Evolutionary conservation across 129 eudicot species (phyloP), one percentile per base, ranked within the genome.

Genomic region (Pulicaria dysenterica): DNA sequence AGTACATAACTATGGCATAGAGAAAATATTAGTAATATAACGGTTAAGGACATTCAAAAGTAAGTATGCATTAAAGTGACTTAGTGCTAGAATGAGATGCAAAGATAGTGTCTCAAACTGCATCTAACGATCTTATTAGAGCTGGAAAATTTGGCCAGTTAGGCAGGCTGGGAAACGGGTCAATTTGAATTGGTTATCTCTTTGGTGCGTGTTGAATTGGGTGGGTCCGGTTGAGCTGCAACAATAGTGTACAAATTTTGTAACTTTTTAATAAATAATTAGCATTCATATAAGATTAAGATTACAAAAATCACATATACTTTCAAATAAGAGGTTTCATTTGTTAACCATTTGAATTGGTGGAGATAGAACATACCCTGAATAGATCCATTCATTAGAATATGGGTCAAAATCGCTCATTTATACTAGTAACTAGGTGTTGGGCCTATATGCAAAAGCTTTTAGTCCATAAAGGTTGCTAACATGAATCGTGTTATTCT

Each of bases 381-480:
- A 39, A 39, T 13, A 3, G 48, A 40, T 47, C 67, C 34, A n/a
- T 38, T 61, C 7, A 61, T 9, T 36, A 13, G 9, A 5, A 13
- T 36, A 13, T 5, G 16, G 43, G 45, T 59, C 12, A 19, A 38
- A 59, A 59, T 38, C 3, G 46, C 9, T 38, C 45, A 34, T 75
- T 37, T 8, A 14, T 36, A 54, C 58, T 31, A 13, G 24, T 59
- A 48, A 69, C 19, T 45, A 36, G 51, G 57, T 59, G 55, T 11
- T 14, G 46, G 47, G 45, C 42, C 65, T 19, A 59, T 19, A 54
- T 37, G 45, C 66, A 57, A 34, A 37, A 43, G 58, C 69, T 16
- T 62, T 50, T 65, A 15, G 66, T 50, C 39, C 58, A 54, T 61
- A 3, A 51, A 40, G 65, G 51, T 59, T 68, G 45, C 46, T 71